Base-by-base conservation (phyloP, 179 eudicot genomes). In the Silene vulgaris region DNA sequence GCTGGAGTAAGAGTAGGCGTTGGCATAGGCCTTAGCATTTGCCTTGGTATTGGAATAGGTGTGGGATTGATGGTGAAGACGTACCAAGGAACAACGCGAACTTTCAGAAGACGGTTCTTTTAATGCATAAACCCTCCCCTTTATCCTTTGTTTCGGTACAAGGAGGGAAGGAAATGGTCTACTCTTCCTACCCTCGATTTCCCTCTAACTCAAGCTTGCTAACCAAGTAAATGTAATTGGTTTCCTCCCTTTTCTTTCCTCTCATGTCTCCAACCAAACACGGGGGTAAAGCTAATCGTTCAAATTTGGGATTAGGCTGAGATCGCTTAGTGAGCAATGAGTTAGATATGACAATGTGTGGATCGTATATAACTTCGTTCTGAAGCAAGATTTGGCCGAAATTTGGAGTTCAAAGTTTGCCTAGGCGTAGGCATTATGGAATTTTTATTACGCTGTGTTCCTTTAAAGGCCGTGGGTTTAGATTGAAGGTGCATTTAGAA, bases 1-100 rank as follows among this genome's bases (percentile, higher is more conserved):
- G 97, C 97, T 29, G 98, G 98, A 20, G 97, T 94, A 21, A 84
- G 98, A 77, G 98, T 94, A 6, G 98, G 98, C 57, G 97, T 94
- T 60, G 98, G 98, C 43, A 89, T 95, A 69, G 99, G 99, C 77
- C 95, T 95, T 67, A 90, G 99, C n/a, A 76, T 95, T 64, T 90
- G 97, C 78, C 85, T 95, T 16, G 97, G 99, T 8, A 81, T 95
- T 20, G 99, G 99, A 37, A 77, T 95, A 52, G 98, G 99, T 40
- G 99, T 89, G 50, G 97, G 99, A 57, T 79, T 95, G 81, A 80
- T 95, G 16, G 95, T 85, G 45, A 90, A 89, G 12, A 87, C 96
- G 52, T 92, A 92, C 87, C 95, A 88, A 71, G 78, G 88, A 48
- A 95, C 97, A 5, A 86, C 99, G 30, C 81, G 89, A n/a, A 89